These are phyloP conservation scores for Neospora caninum DNA, from an alignment of 169 alveolate species.

Conservation along the genomic window DNA sequence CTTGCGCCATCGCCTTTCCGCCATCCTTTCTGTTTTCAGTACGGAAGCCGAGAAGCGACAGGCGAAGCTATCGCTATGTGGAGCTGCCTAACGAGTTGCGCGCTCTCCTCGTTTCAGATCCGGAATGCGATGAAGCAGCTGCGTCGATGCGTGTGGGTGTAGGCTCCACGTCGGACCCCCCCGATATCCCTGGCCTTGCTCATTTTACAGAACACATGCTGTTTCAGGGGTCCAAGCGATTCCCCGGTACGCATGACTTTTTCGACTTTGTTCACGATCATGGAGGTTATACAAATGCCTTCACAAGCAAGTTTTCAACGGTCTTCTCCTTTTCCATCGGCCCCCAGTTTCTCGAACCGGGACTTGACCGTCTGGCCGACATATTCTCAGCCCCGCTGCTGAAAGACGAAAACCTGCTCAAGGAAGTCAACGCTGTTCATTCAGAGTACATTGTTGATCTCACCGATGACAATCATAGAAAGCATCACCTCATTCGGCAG, in stretches of 20 bases:
- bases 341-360: neutral
- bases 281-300: constrained; percentile 44
- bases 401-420: neutral
- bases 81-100: constrained; percentile 73
- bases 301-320: constrained; percentile 36
- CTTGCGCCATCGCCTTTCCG: no score
- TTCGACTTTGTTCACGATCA: constrained; percentile 39
- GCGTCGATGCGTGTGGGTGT: constrained; percentile 81
- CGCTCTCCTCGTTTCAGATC: constrained; percentile 77
- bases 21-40: neutral
- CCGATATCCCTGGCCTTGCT: constrained; percentile 88
- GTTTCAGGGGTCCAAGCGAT: constrained; percentile 79
- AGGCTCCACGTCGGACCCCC: constrained; percentile 84
- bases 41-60: constrained; percentile 30
- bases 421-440: constrained; percentile 37
- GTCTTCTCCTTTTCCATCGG: constrained; percentile 34
- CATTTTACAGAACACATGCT: constrained; percentile 94
- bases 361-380: neutral
- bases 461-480: constrained; percentile 24
- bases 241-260: constrained; percentile 22
- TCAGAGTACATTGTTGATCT: constrained; percentile 26
- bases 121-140: constrained; percentile 79
- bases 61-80: constrained; percentile 39
- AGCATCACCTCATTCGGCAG: constrained; percentile 20
- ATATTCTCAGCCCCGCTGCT: neutral